These are phyloP conservation scores for Ophiostoma novo-ulmi DNA, from an alignment of 2,329 filamentous ascomycete species.

Conservation along the genomic window DNA sequence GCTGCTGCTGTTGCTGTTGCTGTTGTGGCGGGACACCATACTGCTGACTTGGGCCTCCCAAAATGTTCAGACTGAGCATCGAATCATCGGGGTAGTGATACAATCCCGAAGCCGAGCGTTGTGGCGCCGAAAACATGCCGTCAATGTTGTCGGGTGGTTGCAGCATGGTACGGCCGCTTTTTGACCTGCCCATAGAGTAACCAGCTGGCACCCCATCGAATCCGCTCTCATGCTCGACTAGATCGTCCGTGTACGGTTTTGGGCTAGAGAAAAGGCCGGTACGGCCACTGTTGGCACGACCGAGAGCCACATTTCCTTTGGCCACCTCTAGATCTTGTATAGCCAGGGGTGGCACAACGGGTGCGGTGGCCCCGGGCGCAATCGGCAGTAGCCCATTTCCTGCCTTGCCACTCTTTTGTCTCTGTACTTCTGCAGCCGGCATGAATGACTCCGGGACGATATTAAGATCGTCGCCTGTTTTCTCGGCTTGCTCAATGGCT, in stretches of 20 bases:
- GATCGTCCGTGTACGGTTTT: background rate
- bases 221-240: background rate
- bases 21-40: constrained; percentile 30
- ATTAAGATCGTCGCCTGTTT: constrained; percentile 80
- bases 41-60: constrained; percentile 29
- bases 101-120: constrained; percentile 61
- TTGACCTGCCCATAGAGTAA: constrained; percentile 40
- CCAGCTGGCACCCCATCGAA: background rate
- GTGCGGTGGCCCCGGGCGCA: background rate
- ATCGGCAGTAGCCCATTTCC: constrained; percentile 23
- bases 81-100: constrained; percentile 67
- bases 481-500: constrained; percentile 75
- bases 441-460: constrained; percentile 82
- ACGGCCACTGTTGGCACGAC: background rate
- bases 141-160: constrained; percentile 70
- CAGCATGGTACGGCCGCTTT: constrained; percentile 47
- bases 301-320: background rate
- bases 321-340: background rate
- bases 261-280: background rate
- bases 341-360: background rate
- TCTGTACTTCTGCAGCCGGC: constrained; percentile 45
- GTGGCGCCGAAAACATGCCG: constrained; percentile 70
- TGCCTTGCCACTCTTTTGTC: constrained; percentile 30
- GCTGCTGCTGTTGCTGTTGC: background rate
- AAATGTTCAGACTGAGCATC: constrained; percentile 47